Evolutionary conservation across 2,329 filamentous ascomycete genomes (phyloP), one percentile per base, ranked within the genome.

Genomic region (Tolypocladium cylindrosporum): DNA sequence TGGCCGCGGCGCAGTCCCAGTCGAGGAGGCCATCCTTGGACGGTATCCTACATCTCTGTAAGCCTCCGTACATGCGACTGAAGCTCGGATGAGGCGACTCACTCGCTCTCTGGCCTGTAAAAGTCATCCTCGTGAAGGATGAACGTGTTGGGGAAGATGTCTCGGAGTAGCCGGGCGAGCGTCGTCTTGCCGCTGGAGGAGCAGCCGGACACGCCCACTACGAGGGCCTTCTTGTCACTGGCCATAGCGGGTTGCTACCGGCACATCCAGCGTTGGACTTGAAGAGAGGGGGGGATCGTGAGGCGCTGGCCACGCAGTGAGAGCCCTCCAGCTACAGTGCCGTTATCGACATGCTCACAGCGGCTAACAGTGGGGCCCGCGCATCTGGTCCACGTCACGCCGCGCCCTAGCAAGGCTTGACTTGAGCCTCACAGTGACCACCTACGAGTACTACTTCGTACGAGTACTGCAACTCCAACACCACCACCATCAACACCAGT

Each of bases 71-170:
- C 37, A 1, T 24, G 3, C 2, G 13, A 27, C 19, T 9, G 21
- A 8, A 31, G 24, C 24, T 11, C n/a, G 1, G 21, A 37, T 7
- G 40, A 16, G n/a, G 43, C 34, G 37, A 24, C 80, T 68, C 67
- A 90, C 81, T 91, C 81, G 37, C 81, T 74, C 69, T 97, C 93
- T 1, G 89, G 79, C 63, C 85, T 86, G 76, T 96, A 99, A 71
- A 97, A 99, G 73, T 99, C 94, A 75, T 99, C 94, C 71, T 96
- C 86, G 71, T 99, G 94, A 27, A 99, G 80, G 67, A 97, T 89
- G 68, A 91, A 93, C 19, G 85, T 80, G 63, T 80, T 78, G 10
- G 86, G 86, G 67, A 97, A 91, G 63, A 96, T 86, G 68, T 90
- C 85, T 59, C 91, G 86, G 21, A 99, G 79, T 14, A 97, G 80